Base-by-base conservation (phyloP, 345 rosid genomes). In the Salix caprea region DNA sequence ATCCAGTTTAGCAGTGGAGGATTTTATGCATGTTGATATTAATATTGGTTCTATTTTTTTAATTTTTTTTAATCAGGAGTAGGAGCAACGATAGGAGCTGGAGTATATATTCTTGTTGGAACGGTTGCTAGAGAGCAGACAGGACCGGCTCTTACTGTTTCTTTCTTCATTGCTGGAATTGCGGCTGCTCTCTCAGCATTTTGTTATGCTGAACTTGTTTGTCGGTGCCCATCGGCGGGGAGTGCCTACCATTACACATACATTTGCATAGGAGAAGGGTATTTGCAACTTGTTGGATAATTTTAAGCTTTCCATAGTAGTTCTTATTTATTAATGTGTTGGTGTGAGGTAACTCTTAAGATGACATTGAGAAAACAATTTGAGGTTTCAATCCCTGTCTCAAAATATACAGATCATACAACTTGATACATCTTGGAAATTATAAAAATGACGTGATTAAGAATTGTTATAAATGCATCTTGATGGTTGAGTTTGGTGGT, bases 231-330 rank as follows among this genome's bases (percentile, higher is more conserved):
- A 2, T 96, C 99, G 73, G 99, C 99, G 74, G 99, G 99, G 77
- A 96, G 99, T 86, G 99, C 99, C 69, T 96, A 96, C 87, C 99
- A 96, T 61, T 96, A 93, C 84, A 79, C 99, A 0, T 96, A 96
- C 86, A 91, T 96, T 36, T 96, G 98, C 79, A 85, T 91, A 14
- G 99, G 99, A 72, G 99, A 96, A 87, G 93, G 97, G 99, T 96
- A 82, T 60, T 23, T 32, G 0, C 28, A 66, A 19, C 2, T 70
- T 67, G 40, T 61, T 73, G 24, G 16, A 18, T 36, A 8, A 24
- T 8, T 48, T 70, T 26, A 68, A 76, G 69, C 48, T 76, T 46
- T 76, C 56, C 21, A 39, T 56, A 26, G 0, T 28, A 34, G 66
- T 8, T 26, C 30, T 66, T 18, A 13, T 66, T 66, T 32, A 32